Evolutionary conservation across 495 filamentous ascomycete genomes (phyloP).

Genomic region (Haplographium delicatum): DNA sequence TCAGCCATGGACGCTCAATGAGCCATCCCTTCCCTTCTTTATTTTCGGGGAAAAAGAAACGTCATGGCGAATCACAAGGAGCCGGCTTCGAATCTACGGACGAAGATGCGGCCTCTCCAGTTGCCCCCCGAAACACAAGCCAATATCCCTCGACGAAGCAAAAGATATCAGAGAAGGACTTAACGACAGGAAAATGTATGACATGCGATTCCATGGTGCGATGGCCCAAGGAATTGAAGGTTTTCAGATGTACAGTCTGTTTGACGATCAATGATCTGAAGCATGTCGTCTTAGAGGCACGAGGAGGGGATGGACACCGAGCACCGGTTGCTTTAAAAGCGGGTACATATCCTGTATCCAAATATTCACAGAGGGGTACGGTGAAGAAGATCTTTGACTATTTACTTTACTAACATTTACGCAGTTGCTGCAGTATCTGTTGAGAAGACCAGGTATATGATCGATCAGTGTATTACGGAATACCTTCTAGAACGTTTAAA

Average conservation of each 20-base stretch:
- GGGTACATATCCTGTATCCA: constrained; percentile 3
- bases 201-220: constrained; percentile 77
- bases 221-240: constrained; percentile 71
- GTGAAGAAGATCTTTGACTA: neutral
- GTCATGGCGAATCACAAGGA: constrained; percentile 25
- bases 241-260: constrained; percentile 82
- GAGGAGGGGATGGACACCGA: constrained; percentile 20
- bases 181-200: constrained; percentile 69
- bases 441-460: constrained; percentile 43
- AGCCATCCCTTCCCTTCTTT: constrained; percentile 70
- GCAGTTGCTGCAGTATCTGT: constrained; percentile 34
- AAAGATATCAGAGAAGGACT: constrained; percentile 31
- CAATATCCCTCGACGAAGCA: constrained; percentile 6
- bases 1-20: constrained; percentile 60
- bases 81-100: constrained; percentile 17
- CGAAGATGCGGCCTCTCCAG: constrained; percentile 12
- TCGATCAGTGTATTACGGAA: constrained; percentile 47
- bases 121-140: neutral
- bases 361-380: constrained; percentile 7
- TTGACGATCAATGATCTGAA: constrained; percentile 81
- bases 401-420: neutral
- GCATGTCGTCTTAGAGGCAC: constrained; percentile 30
- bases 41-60: constrained; percentile 53
- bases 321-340: constrained; percentile 6
- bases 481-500: constrained; percentile 39